Evolutionary conservation across 148 eudicot species (phyloP).

Genomic region (Persicaria tinctoria): DNA sequence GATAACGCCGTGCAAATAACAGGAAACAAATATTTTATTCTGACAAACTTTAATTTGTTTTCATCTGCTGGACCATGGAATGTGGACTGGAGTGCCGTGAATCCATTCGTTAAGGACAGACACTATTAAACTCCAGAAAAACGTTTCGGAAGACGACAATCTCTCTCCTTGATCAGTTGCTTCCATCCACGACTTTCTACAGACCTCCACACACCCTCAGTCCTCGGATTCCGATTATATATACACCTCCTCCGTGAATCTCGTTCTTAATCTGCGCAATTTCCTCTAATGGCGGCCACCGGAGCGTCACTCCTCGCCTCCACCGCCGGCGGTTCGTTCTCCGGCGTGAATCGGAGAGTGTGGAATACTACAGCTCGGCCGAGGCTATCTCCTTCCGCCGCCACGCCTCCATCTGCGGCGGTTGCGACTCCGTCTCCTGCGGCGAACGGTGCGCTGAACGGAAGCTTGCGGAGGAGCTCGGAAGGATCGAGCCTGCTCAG

Average conservation of each 20-base stretch:
- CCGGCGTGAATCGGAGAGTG: neutral
- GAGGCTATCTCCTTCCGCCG: neutral
- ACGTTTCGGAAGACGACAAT: too few relatives aligned
- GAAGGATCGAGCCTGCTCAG: neutral
- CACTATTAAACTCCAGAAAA: too few relatives aligned
- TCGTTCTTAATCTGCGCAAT: neutral
- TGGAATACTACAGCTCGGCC: neutral
- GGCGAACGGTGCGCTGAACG: neutral
- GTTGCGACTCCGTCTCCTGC: neutral
- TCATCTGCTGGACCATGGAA: too few relatives aligned
- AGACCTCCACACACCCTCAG: neutral
- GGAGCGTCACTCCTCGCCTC: slow-evolving; percentile 3
- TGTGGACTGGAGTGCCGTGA: too few relatives aligned
- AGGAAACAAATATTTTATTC: too few relatives aligned
- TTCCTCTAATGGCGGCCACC: slow-evolving; percentile 9
- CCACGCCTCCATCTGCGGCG: neutral
- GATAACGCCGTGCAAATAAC: too few relatives aligned
- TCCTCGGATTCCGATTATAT: neutral
- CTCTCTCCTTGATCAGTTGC: too few relatives aligned
- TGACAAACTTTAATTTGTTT: too few relatives aligned
- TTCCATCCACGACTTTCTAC: neutral
- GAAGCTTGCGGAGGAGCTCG: neutral
- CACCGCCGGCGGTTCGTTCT: neutral
- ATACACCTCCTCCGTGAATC: neutral
- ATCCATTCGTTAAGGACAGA: too few relatives aligned